A percentile compares a stretch with the other conserved stretches of the same genome.
Conservation (phyloP, 176 grass and related monocot species). For the Cenchrus purpureus region DNA sequence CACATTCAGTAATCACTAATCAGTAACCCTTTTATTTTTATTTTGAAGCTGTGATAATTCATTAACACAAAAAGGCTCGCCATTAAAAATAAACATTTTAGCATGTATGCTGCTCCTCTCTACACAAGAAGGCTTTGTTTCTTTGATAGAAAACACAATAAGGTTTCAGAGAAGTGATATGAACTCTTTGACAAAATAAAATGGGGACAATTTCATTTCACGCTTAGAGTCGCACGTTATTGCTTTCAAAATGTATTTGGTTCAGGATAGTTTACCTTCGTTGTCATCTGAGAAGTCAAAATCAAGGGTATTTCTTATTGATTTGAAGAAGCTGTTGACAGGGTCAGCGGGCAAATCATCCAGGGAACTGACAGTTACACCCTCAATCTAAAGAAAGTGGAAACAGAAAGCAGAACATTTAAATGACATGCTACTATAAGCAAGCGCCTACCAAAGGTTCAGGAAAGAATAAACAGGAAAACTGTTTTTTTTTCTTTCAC, state of each 20-base stretch:
- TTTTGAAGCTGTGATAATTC: not conserved
- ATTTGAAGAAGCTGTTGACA: slow-evolving; percentile 85
- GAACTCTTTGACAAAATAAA: not conserved
- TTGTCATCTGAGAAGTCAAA: slow-evolving; percentile 86
- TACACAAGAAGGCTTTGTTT: not conserved
- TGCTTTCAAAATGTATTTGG: not conserved
- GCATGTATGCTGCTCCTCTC: not conserved
- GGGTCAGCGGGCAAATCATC: slow-evolving; percentile 82
- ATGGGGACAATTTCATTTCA: not conserved
- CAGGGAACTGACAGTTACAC: slow-evolving; percentile 74
- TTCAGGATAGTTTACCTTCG: slow-evolving; percentile 56
- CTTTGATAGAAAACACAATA: not conserved
- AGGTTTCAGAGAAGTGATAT: not conserved
- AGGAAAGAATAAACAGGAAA: not conserved
- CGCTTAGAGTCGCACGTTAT: not conserved
- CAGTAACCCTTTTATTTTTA: not conserved
- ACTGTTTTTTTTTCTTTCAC: too few relatives aligned
- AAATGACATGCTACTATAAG: not conserved
- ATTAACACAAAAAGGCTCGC: not conserved
- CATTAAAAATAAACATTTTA: not conserved
- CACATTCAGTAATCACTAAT: not conserved
- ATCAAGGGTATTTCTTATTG: slow-evolving; percentile 86
- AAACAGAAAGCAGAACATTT: not conserved
- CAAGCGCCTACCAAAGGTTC: not conserved
- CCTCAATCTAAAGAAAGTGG: slow-evolving; percentile 67